These are phyloP conservation scores for Craspedostauros australis DNA, from an alignment of 108 stramenopile species.

Conservation along the genomic window DNA sequence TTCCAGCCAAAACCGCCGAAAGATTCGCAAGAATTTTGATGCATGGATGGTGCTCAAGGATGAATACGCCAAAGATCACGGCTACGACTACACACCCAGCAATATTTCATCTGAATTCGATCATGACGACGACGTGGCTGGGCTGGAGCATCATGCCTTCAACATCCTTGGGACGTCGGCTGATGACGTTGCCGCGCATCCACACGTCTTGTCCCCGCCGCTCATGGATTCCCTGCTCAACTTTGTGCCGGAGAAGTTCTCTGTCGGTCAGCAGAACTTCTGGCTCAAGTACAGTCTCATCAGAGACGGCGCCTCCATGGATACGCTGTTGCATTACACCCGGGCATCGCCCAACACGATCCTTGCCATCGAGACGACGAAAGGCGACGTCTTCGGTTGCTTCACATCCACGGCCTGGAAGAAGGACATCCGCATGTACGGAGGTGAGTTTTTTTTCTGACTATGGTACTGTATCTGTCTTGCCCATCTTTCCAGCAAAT, in stretches of 20 bases:
- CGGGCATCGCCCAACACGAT: constrained; percentile 56
- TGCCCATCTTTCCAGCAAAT: no score
- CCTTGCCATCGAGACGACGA: constrained; percentile 69
- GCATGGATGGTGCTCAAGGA: constrained; percentile 75
- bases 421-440: constrained; percentile 51
- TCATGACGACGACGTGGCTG: constrained; percentile 13
- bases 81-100: constrained; percentile 30
- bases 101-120: no score
- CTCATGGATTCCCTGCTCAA: constrained; percentile 65
- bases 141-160: constrained; percentile 6
- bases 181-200: constrained; percentile 38
- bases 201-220: constrained; percentile 68
- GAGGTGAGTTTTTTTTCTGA: no score
- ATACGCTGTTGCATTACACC: constrained; percentile 46
- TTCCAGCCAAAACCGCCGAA: no score
- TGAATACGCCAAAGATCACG: constrained; percentile 73
- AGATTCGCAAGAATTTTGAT: constrained; percentile 44
- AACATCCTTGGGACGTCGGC: constrained; percentile 50
- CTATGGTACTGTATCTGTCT: no score
- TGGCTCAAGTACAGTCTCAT: constrained; percentile 77
- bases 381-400: constrained; percentile 76
- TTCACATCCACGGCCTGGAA: constrained; percentile 62
- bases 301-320: constrained; percentile 67
- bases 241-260: constrained; percentile 32
- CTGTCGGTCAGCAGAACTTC: constrained; percentile 30